Evolutionary conservation across 225 moss, liverwort and hornwort species (phyloP).

Genomic region (Lunularia cruciata): DNA sequence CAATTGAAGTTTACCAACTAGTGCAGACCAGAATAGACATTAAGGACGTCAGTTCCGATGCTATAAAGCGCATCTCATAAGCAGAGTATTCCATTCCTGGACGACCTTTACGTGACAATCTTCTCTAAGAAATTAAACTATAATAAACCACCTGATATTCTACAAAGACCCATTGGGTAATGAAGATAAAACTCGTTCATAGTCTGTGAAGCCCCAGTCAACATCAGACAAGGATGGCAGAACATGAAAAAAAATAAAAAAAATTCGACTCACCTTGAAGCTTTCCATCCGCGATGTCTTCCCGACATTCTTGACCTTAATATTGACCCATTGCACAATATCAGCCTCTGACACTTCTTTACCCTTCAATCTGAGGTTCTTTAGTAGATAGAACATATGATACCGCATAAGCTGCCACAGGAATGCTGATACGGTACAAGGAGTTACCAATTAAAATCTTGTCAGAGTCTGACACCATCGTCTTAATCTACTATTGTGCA

Average conservation of each 20-base stretch:
- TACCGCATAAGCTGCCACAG: constrained; percentile 96
- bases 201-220: too few relatives aligned
- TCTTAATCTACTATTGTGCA: not conserved
- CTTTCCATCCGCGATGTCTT: constrained; percentile 74
- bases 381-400: constrained; percentile 74
- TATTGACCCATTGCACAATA: constrained; percentile 91
- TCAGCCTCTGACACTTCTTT: constrained; percentile 88
- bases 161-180: too few relatives aligned
- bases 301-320: constrained; percentile 85
- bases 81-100: too few relatives aligned
- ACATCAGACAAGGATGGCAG: too few relatives aligned
- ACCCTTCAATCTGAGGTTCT: constrained; percentile 78
- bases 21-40: too few relatives aligned
- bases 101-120: too few relatives aligned
- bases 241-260: not conserved
- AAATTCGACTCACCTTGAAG: constrained; percentile 62
- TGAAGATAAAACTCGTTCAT: too few relatives aligned
- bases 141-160: too few relatives aligned
- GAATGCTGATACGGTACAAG: constrained; percentile 57
- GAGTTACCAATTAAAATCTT: constrained; percentile 16
- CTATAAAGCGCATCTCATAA: too few relatives aligned
- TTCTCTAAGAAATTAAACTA: too few relatives aligned
- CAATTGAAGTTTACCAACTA: too few relatives aligned
- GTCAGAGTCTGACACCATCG: not conserved
- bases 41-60: too few relatives aligned